Conservation (phyloP, 176 grass and related monocot species). For the Phoenix roebelenii region DNA sequence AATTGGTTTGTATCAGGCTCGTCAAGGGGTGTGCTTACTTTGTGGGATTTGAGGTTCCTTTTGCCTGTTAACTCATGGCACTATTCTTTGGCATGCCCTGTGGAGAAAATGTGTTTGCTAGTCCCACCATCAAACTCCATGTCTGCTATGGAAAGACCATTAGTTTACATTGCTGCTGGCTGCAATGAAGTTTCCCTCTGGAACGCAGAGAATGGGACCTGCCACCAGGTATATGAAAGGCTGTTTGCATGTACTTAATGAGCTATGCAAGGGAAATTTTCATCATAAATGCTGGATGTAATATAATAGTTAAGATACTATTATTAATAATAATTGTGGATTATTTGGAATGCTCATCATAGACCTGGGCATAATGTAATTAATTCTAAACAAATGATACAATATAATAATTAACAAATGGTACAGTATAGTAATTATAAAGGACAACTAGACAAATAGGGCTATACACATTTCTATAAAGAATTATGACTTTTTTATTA, state of each 20-base stretch:
- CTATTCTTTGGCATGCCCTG: conserved; percentile 61
- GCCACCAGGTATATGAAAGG: conserved; percentile 63
- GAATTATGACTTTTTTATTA: no score
- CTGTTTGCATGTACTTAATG: not conserved
- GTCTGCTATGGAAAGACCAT: conserved; percentile 49
- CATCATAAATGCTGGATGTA: no score
- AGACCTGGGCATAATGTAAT: no score
- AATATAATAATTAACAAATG: no score
- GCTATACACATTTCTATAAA: no score
- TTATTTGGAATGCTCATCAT: no score
- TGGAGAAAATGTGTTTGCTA: conserved; percentile 91
- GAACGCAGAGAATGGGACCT: conserved; percentile 97
- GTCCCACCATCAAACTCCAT: conserved; percentile 61
- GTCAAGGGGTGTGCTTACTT: conserved; percentile 79
- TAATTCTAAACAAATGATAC: no score
- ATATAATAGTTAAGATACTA: no score
- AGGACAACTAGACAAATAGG: no score
- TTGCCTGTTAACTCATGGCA: conserved; percentile 95
- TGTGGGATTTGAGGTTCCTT: conserved; percentile 96
- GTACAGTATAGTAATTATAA: no score
- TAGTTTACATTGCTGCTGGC: conserved; percentile 86
- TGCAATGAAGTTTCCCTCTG: conserved; percentile 82
- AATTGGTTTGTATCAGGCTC: conserved; percentile 98
- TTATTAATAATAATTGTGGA: no score
- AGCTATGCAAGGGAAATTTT: not conserved